Evolutionary conservation across 129 eudicot species (phyloP).

Genomic region (Kitagawia praeruptora): DNA sequence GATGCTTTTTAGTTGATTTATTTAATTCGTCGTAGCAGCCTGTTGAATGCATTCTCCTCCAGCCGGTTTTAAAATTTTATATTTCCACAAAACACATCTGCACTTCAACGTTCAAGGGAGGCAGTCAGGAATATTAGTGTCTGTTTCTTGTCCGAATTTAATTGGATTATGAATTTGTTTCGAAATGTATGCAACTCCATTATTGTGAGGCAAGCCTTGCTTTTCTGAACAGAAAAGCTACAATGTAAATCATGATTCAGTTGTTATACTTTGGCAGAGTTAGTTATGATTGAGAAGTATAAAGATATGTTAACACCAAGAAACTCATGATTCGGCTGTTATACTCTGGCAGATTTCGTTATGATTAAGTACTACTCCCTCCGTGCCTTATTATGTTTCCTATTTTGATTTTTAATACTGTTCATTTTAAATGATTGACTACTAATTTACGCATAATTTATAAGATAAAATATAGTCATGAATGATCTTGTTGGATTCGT

Average conservation of each 20-base stretch:
- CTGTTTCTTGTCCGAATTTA: neutral
- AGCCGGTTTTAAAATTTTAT: no score
- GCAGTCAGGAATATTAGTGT: neutral
- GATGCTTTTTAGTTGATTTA: no score
- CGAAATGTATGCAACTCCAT: neutral
- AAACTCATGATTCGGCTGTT: neutral
- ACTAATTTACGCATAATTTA: no score
- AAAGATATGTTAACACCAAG: neutral
- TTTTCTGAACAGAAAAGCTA: neutral
- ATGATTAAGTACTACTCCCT: neutral
- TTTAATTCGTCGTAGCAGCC: neutral
- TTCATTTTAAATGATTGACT: no score
- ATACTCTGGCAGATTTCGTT: neutral
- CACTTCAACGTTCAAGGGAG: neutral
- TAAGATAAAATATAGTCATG: no score
- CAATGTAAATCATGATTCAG: neutral
- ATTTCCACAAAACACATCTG: neutral
- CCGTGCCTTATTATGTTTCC: no score
- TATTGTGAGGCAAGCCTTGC: neutral
- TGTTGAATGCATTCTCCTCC: neutral
- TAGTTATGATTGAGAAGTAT: neutral
- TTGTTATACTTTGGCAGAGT: neutral
- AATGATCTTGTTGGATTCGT: no score
- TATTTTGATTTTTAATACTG: no score
- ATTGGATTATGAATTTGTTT: neutral